phyloP scores from a whole-genome alignment of 179 eudicot species.

The Silene vulgaris region DNA sequence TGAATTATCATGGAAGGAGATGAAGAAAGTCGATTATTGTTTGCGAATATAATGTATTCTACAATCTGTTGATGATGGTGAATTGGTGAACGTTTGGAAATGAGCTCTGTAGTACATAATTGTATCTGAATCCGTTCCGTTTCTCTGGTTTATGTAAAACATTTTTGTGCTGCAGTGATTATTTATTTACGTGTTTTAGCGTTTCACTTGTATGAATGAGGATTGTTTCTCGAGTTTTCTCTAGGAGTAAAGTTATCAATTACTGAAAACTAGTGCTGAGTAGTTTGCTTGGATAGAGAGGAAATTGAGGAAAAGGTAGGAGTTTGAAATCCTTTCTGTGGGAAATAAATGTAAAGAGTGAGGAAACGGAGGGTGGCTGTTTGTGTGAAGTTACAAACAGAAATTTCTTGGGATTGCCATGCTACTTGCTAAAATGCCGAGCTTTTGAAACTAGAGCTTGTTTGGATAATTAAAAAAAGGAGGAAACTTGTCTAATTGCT shows the following conservation, averaged over 20 bases:
- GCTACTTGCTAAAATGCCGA: too few species aligned
- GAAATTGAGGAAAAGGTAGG: neutral
- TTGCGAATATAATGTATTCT: neutral
- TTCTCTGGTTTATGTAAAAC: too few species aligned
- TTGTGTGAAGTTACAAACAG: conserved; percentile 1
- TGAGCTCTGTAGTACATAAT: neutral
- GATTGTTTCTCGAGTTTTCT: neutral
- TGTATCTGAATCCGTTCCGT: neutral
- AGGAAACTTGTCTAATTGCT: too few species aligned
- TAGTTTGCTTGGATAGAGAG: neutral
- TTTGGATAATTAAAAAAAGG: too few species aligned
- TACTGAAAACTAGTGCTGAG: too few species aligned
- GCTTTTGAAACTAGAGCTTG: too few species aligned
- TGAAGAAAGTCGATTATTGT: neutral
- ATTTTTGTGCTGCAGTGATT: too few species aligned
- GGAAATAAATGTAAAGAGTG: neutral
- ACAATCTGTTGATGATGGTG: conserved; percentile 2
- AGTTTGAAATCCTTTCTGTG: neutral
- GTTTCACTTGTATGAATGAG: too few species aligned
- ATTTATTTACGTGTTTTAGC: neutral
- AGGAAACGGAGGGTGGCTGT: neutral
- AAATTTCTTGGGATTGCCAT: neutral
- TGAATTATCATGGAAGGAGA: neutral
- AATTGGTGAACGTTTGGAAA: conserved; percentile 12
- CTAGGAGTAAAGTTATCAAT: too few species aligned